A percentile compares a stretch with the other conserved stretches of the same genome.
These are phyloP conservation scores for Fusarium sp. DNA, from an alignment of 2,329 filamentous ascomycete species.

Conservation along the genomic window DNA sequence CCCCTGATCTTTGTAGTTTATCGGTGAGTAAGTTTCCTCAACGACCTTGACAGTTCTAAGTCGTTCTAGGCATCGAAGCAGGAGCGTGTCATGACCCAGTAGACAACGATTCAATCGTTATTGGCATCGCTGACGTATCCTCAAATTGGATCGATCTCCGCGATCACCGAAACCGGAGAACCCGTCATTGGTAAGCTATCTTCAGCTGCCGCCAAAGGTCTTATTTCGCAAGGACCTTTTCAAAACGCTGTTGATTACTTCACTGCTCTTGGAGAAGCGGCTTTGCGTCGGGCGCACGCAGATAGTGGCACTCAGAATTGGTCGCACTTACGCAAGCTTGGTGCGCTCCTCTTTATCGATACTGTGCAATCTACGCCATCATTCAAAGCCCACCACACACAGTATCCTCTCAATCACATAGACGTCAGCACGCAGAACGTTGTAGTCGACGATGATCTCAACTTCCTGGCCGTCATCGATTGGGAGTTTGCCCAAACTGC, in stretches of 20 bases:
- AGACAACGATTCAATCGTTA: slow-evolving; percentile 23
- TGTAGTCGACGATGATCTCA: slow-evolving; percentile 48
- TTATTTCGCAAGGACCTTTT: slow-evolving; percentile 37
- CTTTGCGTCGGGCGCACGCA: neutral
- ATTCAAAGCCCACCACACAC: slow-evolving; percentile 27
- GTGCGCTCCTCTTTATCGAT: slow-evolving; percentile 41
- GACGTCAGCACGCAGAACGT: slow-evolving; percentile 52
- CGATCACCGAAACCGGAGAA: slow-evolving; percentile 31
- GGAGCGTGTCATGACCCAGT: slow-evolving; percentile 43
- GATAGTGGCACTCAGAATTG: neutral
- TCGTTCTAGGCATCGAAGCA: slow-evolving; percentile 20
- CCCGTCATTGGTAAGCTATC: slow-evolving; percentile 38
- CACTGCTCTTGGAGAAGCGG: slow-evolving; percentile 35
- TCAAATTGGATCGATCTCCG: slow-evolving; percentile 45
- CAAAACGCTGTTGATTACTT: slow-evolving; percentile 39
- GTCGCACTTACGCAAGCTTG: slow-evolving; percentile 7
- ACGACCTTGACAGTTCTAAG: slow-evolving; percentile 2
- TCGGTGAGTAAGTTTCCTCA: slow-evolving; percentile 26
- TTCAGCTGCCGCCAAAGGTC: neutral
- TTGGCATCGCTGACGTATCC: slow-evolving; percentile 33
- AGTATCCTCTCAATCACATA: slow-evolving; percentile 50
- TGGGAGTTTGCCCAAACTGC: slow-evolving; percentile 51
- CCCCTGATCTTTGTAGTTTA: slow-evolving; percentile 33
- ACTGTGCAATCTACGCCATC: slow-evolving; percentile 38
- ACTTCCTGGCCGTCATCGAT: slow-evolving; percentile 50